Percentiles rank a stretch among this genome's conserved stretches.
Conservation (phyloP, 2,329 filamentous ascomycete genomes). For the Xylaria sp. region DNA sequence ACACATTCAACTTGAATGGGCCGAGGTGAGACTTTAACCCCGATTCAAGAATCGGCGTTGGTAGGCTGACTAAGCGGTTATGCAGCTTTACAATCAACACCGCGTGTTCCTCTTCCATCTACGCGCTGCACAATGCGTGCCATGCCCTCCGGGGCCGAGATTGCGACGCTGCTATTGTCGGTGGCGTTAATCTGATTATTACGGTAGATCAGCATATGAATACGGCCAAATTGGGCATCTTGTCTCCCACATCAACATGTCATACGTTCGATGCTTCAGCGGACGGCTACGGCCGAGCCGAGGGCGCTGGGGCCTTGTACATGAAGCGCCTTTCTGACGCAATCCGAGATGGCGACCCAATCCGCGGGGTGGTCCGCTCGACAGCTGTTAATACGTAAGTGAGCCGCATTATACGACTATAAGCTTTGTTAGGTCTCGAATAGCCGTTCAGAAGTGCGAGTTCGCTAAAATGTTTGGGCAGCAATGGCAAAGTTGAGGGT, state of each 20-base stretch:
- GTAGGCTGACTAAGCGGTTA: background rate
- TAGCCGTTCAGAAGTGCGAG: background rate
- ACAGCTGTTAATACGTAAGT: conserved; percentile 36
- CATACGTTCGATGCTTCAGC: conserved; percentile 40
- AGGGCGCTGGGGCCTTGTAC: conserved; percentile 32
- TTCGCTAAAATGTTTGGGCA: conserved; percentile 3
- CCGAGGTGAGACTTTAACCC: conserved; percentile 30
- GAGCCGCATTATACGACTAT: background rate
- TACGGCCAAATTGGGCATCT: conserved; percentile 40
- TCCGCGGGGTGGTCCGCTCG: conserved; percentile 38
- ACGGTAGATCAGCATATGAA: conserved; percentile 39
- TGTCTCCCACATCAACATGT: conserved; percentile 43
- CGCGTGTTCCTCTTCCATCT: conserved; percentile 46
- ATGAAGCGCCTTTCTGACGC: conserved; percentile 39
- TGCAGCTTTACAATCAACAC: conserved; percentile 39
- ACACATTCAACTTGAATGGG: conserved; percentile 47
- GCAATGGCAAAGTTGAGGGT: conserved; percentile 37
- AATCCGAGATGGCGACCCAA: conserved; percentile 36
- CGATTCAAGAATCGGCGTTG: background rate
- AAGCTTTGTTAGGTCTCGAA: background rate
- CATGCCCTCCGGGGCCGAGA: conserved; percentile 38
- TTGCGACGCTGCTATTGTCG: conserved; percentile 43
- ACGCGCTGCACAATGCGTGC: conserved; percentile 42
- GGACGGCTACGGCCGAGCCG: conserved; percentile 39
- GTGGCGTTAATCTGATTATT: conserved; percentile 45